Conservation (phyloP, 1,284 basidiomycete species). For the Fomitopsis betulina region DNA sequence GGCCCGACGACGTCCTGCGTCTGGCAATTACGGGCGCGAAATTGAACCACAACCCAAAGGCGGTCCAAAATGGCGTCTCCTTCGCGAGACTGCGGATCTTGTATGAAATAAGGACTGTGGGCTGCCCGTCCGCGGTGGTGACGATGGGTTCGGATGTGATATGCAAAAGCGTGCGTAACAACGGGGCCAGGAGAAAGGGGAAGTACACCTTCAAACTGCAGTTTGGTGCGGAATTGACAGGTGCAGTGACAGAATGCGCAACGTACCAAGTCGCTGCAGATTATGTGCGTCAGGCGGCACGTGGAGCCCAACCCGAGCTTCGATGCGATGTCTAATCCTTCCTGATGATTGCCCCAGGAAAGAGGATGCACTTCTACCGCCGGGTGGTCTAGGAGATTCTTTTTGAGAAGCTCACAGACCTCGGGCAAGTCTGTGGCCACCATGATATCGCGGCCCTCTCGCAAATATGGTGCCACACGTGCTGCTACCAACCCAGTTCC, state of each 20-base stretch:
- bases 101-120: constrained; percentile 59
- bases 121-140: constrained; percentile 5
- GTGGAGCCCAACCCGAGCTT: constrained; percentile 30
- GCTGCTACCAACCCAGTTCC: constrained; percentile 65
- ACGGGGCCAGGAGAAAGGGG: constrained; percentile 64
- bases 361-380: constrained; percentile 44
- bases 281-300: constrained; percentile 50
- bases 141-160: constrained; percentile 52
- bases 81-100: constrained; percentile 75
- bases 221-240: not conserved
- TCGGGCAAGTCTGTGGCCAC: constrained; percentile 70
- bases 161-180: constrained; percentile 63
- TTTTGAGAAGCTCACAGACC: constrained; percentile 56
- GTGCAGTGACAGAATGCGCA: constrained; percentile 1
- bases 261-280: constrained; percentile 74
- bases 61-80: constrained; percentile 78
- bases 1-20: too few relatives aligned
- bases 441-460: constrained; percentile 33
- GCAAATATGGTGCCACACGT: constrained; percentile 34
- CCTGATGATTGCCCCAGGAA: constrained; percentile 56
- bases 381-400: constrained; percentile 37
- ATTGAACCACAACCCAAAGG: constrained; percentile 79
- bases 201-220: constrained; percentile 54
- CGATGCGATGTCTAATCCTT: constrained; percentile 34
- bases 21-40: constrained; percentile 57